Conservation (phyloP, 2,329 filamentous ascomycete species). For the Sphaerostilbella broomeana region DNA sequence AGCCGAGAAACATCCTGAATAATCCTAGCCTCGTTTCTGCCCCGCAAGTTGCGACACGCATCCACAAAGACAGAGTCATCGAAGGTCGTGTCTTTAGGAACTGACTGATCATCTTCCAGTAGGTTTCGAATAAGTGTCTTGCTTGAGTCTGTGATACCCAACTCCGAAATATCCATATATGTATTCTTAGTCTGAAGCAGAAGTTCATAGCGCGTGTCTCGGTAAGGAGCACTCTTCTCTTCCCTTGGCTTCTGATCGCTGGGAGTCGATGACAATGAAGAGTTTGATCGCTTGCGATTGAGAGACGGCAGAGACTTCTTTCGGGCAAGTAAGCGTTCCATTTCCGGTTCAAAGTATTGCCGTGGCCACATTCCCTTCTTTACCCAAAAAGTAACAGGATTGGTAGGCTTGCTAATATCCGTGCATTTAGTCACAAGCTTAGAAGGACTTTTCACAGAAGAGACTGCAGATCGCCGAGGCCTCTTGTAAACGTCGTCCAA, state of each 20-base stretch:
- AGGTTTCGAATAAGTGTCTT: constrained; percentile 24
- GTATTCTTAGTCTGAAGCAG: constrained; percentile 34
- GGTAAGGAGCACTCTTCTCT: constrained; percentile 33
- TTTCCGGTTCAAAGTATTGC: constrained; percentile 5
- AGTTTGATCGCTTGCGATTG: constrained; percentile 11
- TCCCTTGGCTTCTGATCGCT: constrained; percentile 34
- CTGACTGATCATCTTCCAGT: constrained; percentile 24
- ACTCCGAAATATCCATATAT: constrained; percentile 31
- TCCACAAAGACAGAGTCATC: constrained; percentile 30
- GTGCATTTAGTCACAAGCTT: no score
- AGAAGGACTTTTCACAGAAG: no score
- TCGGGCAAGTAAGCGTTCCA: no score
- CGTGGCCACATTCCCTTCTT: constrained; percentile 11
- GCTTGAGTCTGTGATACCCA: constrained; percentile 27
- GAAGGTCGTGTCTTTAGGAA: constrained; percentile 32
- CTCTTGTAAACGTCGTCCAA: no score
- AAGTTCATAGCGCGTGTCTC: constrained; percentile 28
- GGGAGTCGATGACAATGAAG: constrained; percentile 21
- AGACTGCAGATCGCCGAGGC: no score
- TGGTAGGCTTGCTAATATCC: no score
- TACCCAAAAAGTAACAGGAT: constrained; percentile 11
- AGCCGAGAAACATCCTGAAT: constrained; percentile 32
- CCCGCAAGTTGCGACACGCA: constrained; percentile 26
- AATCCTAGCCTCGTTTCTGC: constrained; percentile 29
- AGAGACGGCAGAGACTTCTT: constrained; percentile 1